A percentile compares a stretch with the other conserved stretches of the same genome.
Evolutionary conservation across 2,329 filamentous ascomycete species (phyloP).

Genomic region (Metarhizium guizhouense): DNA sequence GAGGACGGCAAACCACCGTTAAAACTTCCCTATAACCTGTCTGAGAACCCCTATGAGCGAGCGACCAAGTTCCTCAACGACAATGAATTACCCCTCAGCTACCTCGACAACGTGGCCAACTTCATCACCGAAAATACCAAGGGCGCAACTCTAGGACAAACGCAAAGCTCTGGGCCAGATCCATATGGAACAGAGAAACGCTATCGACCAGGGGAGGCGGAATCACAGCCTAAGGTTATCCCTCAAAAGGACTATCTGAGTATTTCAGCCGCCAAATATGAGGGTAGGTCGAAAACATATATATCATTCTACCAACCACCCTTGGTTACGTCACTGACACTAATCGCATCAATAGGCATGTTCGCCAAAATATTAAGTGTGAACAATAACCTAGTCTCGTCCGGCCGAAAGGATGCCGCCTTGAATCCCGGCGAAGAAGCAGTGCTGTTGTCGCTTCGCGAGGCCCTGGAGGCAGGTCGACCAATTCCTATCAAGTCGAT

Average conservation of each 20-base stretch:
- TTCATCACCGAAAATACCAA: slow-evolving; percentile 89
- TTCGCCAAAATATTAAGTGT: slow-evolving; percentile 68
- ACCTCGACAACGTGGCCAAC: slow-evolving; percentile 84
- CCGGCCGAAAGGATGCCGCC: slow-evolving; percentile 63
- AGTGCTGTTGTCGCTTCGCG: slow-evolving; percentile 50
- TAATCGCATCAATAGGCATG: slow-evolving; percentile 43
- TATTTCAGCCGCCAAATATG: slow-evolving; percentile 65
- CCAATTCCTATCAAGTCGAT: slow-evolving; percentile 44
- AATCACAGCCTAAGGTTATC: slow-evolving; percentile 49
- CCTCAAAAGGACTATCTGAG: slow-evolving; percentile 74
- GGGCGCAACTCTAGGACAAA: slow-evolving; percentile 70
- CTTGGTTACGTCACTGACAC: background rate
- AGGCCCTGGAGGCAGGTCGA: slow-evolving; percentile 52
- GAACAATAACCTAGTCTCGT: slow-evolving; percentile 62
- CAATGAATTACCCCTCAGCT: slow-evolving; percentile 79
- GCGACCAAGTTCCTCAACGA: slow-evolving; percentile 85
- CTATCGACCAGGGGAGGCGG: slow-evolving; percentile 57
- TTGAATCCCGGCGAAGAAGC: slow-evolving; percentile 65
- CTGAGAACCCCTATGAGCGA: slow-evolving; percentile 85
- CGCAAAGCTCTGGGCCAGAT: slow-evolving; percentile 48
- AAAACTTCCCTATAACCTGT: slow-evolving; percentile 89
- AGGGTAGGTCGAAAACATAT: slow-evolving; percentile 28
- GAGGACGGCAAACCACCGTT: slow-evolving; percentile 88
- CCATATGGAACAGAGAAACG: slow-evolving; percentile 70
- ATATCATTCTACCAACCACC: background rate